These are phyloP conservation scores for Pseudogymnoascus sp. DNA, from an alignment of 2,329 filamentous ascomycete species.

Conservation along the genomic window DNA sequence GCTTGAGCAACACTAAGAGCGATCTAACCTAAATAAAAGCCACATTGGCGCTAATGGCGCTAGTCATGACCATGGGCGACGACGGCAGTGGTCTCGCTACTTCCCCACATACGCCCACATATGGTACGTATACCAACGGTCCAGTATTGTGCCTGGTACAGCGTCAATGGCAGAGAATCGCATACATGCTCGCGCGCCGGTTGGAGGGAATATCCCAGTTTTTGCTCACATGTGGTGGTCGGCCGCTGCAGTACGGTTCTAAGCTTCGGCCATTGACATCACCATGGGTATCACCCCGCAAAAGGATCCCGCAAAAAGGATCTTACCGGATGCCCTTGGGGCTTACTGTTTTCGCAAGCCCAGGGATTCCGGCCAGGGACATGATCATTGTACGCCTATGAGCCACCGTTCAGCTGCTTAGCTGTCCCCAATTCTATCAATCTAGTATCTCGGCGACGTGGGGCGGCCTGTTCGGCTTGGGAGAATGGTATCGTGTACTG, in stretches of 20 bases:
- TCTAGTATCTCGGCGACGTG: not conserved
- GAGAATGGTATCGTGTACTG: not conserved
- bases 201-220: not conserved
- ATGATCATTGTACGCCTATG: not conserved
- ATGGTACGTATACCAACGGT: not conserved
- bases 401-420: not conserved
- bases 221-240: not conserved
- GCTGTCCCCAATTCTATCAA: not conserved
- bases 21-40: not conserved
- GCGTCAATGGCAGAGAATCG: not conserved
- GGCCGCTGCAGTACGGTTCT: not conserved
- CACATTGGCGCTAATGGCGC: not conserved
- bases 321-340: not conserved
- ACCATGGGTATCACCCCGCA: not conserved
- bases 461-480: not conserved
- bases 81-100: not conserved
- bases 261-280: not conserved
- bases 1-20: not conserved
- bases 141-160: not conserved
- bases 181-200: not conserved
- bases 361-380: not conserved
- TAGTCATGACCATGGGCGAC: not conserved
- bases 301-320: not conserved
- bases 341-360: not conserved
- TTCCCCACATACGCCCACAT: slow-evolving; percentile 1